These are phyloP conservation scores for Suaeda aralocaspica DNA, from an alignment of 148 eudicot genomes.

Conservation along the genomic window DNA sequence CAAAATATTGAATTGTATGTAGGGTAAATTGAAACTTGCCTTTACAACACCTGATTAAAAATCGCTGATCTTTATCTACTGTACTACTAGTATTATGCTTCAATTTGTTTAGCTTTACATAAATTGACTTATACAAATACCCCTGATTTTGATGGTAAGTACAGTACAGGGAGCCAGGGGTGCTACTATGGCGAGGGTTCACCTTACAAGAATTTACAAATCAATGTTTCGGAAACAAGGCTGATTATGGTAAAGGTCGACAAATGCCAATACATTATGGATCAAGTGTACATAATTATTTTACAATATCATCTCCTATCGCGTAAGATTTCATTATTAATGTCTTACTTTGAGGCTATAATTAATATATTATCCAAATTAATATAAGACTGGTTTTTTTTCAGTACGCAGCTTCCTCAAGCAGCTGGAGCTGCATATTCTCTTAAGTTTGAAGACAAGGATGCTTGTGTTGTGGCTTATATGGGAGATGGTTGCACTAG, in stretches of 20 bases:
- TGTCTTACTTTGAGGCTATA: background rate
- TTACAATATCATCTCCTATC: conserved; percentile 86
- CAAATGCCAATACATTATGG: conserved; percentile 98
- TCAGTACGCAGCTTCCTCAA: conserved; percentile 88
- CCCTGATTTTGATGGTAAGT: background rate
- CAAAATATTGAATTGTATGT: too few species aligned
- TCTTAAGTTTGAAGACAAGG: conserved; percentile 65
- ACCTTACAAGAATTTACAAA: conserved; percentile 78
- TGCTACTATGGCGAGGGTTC: conserved; percentile 87
- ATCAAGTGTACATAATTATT: conserved; percentile 64
- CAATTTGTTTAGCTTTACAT: too few species aligned
- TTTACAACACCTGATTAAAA: too few species aligned
- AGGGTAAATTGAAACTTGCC: too few species aligned
- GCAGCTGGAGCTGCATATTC: conserved; percentile 96
- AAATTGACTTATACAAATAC: background rate
- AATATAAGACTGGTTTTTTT: background rate
- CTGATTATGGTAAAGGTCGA: conserved; percentile 83
- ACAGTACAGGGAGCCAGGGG: conserved; percentile 89
- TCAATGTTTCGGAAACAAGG: conserved; percentile 76
- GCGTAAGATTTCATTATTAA: conserved; percentile 44
- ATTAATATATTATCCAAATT: too few species aligned
- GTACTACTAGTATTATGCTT: too few species aligned
- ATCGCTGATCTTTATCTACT: too few species aligned
- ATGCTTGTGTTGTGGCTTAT: conserved; percentile 73
- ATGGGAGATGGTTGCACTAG: conserved; percentile 94